Evolutionary conservation across 2,329 filamentous ascomycete genomes (phyloP), one percentile per base, ranked within the genome.

Genomic region (Triangularia verruculosa): DNA sequence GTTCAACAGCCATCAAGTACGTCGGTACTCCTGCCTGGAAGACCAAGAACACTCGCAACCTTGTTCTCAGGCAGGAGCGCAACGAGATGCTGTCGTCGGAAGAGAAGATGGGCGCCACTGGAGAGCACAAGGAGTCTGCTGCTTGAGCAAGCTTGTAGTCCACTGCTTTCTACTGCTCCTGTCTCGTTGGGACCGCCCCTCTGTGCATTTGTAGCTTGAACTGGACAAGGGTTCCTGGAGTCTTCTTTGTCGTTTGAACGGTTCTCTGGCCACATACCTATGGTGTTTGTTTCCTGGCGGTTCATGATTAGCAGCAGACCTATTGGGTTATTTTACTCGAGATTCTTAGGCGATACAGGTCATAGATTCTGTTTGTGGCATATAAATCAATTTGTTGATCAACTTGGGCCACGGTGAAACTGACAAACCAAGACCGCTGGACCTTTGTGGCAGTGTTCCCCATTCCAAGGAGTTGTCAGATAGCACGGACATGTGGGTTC

Each of bases 11-110:
- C 27, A 71, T 78, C 69, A 74, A 70, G 53, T 75, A 74, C 68
- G 72, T 80, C 28, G 78, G 77, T 53, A 76, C 70, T 3, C 78
- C 77, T 4, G 78, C 78, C 34, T 80, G 78, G 78, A 78, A 75
- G 73, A 80, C 78, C 1, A 71, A 66, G 64, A 78, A 80, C 61
- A 69, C 71, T 34, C 76, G 75, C 63, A 62, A 68, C 27, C 67
- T 72, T 55, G 68, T 74, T 13, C 70, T 74, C 6, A 68, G 67
- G 32, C 64, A 72, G 34, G 77, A 79, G 71, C 74, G 72, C 39
- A 74, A 74, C 66, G 65, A 75, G 62, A 56, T 74, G n/a, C 12
- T 55, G 24, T 72, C 72, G 53, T 69, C 72, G 2, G 73, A 75
- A 52, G 74, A 78, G 67, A 76, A 77, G 72, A 62, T 74, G 32